Evolutionary conservation across 257 asterid species (phyloP).

Genomic region (Galeopsis tetrahit): DNA sequence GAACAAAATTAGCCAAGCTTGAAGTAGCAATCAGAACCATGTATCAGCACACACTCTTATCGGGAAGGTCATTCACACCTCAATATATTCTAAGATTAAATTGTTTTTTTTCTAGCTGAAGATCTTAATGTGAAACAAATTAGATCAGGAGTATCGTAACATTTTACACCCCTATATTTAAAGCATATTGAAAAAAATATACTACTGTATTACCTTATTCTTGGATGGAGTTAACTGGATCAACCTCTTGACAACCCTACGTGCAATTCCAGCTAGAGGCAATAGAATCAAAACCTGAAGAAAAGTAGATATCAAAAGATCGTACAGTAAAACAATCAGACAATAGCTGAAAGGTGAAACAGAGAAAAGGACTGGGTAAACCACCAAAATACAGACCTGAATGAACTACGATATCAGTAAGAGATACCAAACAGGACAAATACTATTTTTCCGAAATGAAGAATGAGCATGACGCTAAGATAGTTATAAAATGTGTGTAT

Average conservation of each 20-base stretch:
- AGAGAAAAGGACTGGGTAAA: slow-evolving; percentile 5
- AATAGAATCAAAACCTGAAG: slow-evolving; percentile 81
- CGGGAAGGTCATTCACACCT: neutral
- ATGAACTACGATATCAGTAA: neutral
- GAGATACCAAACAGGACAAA: neutral
- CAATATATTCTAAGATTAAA: neutral
- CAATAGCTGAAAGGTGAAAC: slow-evolving; percentile 3
- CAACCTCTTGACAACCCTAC: slow-evolving; percentile 76
- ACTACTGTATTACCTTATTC: slow-evolving; percentile 58
- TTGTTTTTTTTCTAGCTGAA: neutral
- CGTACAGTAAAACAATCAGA: slow-evolving; percentile 23
- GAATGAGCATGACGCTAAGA: neutral
- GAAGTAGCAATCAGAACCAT: neutral
- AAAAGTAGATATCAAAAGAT: slow-evolving; percentile 26
- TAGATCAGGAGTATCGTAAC: slow-evolving; percentile 13
- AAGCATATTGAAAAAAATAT: slow-evolving; percentile 26
- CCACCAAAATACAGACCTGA: slow-evolving; percentile 14
- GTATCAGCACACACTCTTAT: slow-evolving; percentile 1
- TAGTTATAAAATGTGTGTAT: neutral
- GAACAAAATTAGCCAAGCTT: neutral
- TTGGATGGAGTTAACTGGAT: slow-evolving; percentile 84
- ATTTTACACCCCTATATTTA: slow-evolving; percentile 11
- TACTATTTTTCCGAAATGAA: neutral
- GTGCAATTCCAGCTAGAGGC: slow-evolving; percentile 91
- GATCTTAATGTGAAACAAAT: slow-evolving; percentile 9